A percentile compares a stretch with the other conserved stretches of the same genome.
phyloP scores from a whole-genome alignment of 2,329 filamentous ascomycete genomes.

The Orbilia oligospora region DNA sequence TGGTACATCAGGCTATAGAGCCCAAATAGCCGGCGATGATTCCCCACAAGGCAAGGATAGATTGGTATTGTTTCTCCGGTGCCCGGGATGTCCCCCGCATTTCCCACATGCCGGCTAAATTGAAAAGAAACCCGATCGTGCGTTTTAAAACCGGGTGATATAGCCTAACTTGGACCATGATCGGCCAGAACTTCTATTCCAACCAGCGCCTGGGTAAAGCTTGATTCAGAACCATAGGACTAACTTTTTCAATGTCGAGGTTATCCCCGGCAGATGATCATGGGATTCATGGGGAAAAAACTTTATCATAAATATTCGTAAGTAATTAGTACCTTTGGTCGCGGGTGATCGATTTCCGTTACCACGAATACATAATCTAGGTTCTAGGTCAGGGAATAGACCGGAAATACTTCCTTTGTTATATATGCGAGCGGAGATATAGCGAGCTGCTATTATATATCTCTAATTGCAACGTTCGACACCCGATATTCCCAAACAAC shows the following conservation, averaged over 20 bases:
- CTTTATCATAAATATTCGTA: no score
- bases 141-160: slow-evolving; percentile 23
- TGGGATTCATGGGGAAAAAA: not conserved
- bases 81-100: slow-evolving; percentile 13
- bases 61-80: slow-evolving; percentile 8
- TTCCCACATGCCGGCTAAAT: slow-evolving; percentile 21
- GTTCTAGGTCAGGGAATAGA: not conserved
- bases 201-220: slow-evolving; percentile 17
- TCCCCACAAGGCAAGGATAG: slow-evolving; percentile 5
- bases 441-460: not conserved
- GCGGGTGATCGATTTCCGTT: not conserved
- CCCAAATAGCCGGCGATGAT: slow-evolving; percentile 3
- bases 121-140: slow-evolving; percentile 11
- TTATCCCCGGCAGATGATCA: slow-evolving; percentile 6
- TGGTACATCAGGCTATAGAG: slow-evolving; percentile 10
- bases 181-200: not conserved
- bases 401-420: not conserved
- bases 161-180: slow-evolving; percentile 24
- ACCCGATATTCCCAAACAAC: not conserved
- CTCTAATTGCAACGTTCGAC: not conserved
- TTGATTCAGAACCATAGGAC: not conserved
- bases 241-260: not conserved
- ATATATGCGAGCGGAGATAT: not conserved
- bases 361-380: not conserved
- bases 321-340: not conserved